These are phyloP conservation scores for Pseudogymnoascus sp. DNA, from an alignment of 2,329 filamentous ascomycete species.

Conservation along the genomic window DNA sequence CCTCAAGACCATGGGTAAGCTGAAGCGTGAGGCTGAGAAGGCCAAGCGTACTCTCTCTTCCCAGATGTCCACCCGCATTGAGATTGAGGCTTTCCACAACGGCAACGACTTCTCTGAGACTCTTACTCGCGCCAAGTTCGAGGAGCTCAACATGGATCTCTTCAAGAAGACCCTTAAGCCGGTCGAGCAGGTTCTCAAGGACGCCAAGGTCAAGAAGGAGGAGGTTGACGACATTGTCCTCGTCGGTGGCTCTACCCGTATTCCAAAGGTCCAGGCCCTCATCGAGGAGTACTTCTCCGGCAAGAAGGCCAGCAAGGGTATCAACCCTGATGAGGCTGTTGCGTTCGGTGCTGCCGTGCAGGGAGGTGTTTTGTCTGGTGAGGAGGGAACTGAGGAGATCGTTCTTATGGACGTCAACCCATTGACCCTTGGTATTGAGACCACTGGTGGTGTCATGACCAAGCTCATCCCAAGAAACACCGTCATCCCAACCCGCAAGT, in stretches of 20 bases:
- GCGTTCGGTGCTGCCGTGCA: constrained; percentile 97
- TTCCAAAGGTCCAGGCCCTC: constrained; percentile 91
- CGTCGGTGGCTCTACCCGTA: constrained; percentile 97
- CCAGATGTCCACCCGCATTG: constrained; percentile 86
- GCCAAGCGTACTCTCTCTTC: constrained; percentile 97
- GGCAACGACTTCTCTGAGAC: constrained; percentile 98
- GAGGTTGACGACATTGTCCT: constrained; percentile 96
- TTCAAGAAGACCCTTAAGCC: constrained; percentile 99
- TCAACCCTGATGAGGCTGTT: constrained; percentile 98
- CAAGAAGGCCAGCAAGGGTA: constrained; percentile 98
- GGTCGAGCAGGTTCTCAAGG: constrained; percentile 96
- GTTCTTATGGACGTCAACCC: constrained; percentile 98
- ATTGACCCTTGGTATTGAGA: constrained; percentile 93
- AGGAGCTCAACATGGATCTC: constrained; percentile 97
- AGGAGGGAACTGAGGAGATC: constrained; percentile 70
- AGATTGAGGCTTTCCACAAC: constrained; percentile 95
- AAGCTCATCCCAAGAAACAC: constrained; percentile 94
- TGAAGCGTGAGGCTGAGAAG: constrained; percentile 99
- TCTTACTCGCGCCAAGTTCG: constrained; percentile 96
- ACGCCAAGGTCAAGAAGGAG: constrained; percentile 92
- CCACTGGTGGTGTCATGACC: constrained; percentile 95
- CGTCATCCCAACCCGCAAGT: constrained; percentile 90
- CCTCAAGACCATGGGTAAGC: constrained; percentile 95
- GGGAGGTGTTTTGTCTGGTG: constrained; percentile 87
- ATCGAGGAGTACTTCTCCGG: constrained; percentile 92